A percentile compares a stretch with the other conserved stretches of the same genome.
Conservation (phyloP, 2,329 filamentous ascomycete species). For the Cercospora nicotianae region DNA sequence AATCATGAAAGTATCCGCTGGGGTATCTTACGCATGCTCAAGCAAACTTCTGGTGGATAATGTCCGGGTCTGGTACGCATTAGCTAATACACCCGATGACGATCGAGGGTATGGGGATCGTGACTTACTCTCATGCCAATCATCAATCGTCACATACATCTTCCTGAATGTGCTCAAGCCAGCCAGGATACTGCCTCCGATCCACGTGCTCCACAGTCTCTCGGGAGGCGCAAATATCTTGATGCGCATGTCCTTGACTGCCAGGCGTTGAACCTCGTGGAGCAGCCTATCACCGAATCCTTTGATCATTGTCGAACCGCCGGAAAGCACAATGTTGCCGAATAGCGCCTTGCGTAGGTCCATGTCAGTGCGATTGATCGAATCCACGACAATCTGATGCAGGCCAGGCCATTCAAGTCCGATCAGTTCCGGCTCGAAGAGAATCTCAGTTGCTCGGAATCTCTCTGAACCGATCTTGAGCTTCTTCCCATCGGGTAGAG, state of each 20-base stretch:
- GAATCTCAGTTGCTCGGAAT: conserved; percentile 92
- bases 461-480: conserved; percentile 92
- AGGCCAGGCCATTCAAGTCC: conserved; percentile 95
- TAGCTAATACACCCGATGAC: conserved; percentile 18
- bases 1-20: conserved; percentile 12
- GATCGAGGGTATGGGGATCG: conserved; percentile 15
- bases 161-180: conserved; percentile 98
- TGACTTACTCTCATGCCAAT: conserved; percentile 84
- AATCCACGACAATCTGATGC: conserved; percentile 95
- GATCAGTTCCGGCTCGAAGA: conserved; percentile 97
- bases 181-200: conserved; percentile 94
- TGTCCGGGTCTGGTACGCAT: conserved; percentile 67
- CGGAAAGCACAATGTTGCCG: conserved; percentile 94
- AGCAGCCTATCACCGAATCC: conserved; percentile 92
- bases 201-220: conserved; percentile 98
- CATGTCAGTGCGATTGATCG: conserved; percentile 91
- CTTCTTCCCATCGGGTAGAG: conserved; percentile 87
- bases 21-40: conserved; percentile 45
- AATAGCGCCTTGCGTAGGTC: conserved; percentile 92
- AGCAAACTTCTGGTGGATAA: conserved; percentile 97
- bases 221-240: conserved; percentile 98
- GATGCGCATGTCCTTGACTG: conserved; percentile 98
- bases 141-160: conserved; percentile 99
- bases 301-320: conserved; percentile 92
- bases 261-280: conserved; percentile 86